Evolutionary conservation across 352 stramenopile genomes (phyloP).

Genomic region (Pseudoperonospora humuli): DNA sequence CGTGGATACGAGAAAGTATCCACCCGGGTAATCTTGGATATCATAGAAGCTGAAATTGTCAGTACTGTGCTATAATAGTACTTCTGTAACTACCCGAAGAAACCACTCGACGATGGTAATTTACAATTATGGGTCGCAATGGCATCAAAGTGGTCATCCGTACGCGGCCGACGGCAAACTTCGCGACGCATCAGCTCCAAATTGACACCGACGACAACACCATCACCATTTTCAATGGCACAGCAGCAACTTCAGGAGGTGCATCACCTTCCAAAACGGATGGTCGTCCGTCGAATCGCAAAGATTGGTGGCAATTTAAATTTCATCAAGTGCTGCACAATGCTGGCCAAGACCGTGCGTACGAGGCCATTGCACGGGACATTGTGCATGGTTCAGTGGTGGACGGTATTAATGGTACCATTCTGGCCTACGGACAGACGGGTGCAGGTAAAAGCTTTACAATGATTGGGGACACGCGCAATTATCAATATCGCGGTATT

Average conservation of each 20-base stretch:
- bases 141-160: conserved; percentile 83
- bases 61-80: no score
- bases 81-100: no score
- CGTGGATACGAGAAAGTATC: no score
- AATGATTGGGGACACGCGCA: conserved; percentile 88
- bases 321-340: conserved; percentile 92
- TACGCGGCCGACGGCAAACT: conserved; percentile 67
- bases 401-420: conserved; percentile 85
- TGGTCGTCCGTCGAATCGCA: conserved; percentile 53
- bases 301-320: conserved; percentile 85
- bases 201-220: conserved; percentile 73
- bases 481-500: conserved; percentile 88
- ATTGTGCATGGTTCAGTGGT: conserved; percentile 85
- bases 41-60: no score
- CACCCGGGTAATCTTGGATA: no score
- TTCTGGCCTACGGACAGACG: conserved; percentile 86
- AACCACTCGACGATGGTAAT: no score
- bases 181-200: conserved; percentile 66
- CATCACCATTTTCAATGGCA: conserved; percentile 46
- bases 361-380: conserved; percentile 83
- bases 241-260: conserved; percentile 9
- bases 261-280: conserved; percentile 21
- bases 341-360: conserved; percentile 84
- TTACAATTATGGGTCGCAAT: conserved; percentile 33
- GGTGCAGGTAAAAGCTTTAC: conserved; percentile 88